Evolutionary conservation across 2,329 filamentous ascomycete species (phyloP).

Genomic region (Xylariaceae sp.): DNA sequence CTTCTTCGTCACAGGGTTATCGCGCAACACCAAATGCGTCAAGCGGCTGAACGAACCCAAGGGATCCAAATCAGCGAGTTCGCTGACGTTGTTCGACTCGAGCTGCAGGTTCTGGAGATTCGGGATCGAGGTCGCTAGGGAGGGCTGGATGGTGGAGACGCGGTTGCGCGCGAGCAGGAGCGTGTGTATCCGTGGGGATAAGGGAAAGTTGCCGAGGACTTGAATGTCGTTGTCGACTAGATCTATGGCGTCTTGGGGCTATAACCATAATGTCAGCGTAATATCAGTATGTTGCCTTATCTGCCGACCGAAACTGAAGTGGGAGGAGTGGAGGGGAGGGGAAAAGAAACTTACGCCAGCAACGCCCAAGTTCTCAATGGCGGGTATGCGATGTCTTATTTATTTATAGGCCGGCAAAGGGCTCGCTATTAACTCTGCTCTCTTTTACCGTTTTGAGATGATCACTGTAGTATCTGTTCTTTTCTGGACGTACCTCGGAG

Average conservation of each 20-base stretch:
- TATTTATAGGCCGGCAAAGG: slow-evolving; percentile 47
- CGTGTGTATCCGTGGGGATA: slow-evolving; percentile 81
- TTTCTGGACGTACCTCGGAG: slow-evolving; percentile 97
- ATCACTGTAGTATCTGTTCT: slow-evolving; percentile 89
- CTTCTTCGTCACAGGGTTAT: slow-evolving; percentile 88
- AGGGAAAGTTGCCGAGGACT: slow-evolving; percentile 84
- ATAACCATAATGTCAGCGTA: slow-evolving; percentile 9
- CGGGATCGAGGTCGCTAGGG: slow-evolving; percentile 70
- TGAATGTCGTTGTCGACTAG: slow-evolving; percentile 98
- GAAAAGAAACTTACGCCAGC: slow-evolving; percentile 60
- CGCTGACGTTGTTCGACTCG: slow-evolving; percentile 74
- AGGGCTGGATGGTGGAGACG: slow-evolving; percentile 73
- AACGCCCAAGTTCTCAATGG: slow-evolving; percentile 95
- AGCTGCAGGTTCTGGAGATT: slow-evolving; percentile 79
- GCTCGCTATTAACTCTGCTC: slow-evolving; percentile 82
- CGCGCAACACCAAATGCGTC: slow-evolving; percentile 75
- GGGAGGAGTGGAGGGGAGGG: slow-evolving; percentile 6
- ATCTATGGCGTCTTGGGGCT: slow-evolving; percentile 96
- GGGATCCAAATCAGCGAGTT: slow-evolving; percentile 85
- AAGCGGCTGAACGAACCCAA: slow-evolving; percentile 64
- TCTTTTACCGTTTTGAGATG: slow-evolving; percentile 25
- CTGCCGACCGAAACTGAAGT: neutral
- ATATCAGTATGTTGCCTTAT: neutral
- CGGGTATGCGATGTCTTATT: slow-evolving; percentile 96
- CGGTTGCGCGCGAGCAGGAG: slow-evolving; percentile 88